These are phyloP conservation scores for Euphrasia confusa DNA, from an alignment of 257 asterid species.

Conservation along the genomic window DNA sequence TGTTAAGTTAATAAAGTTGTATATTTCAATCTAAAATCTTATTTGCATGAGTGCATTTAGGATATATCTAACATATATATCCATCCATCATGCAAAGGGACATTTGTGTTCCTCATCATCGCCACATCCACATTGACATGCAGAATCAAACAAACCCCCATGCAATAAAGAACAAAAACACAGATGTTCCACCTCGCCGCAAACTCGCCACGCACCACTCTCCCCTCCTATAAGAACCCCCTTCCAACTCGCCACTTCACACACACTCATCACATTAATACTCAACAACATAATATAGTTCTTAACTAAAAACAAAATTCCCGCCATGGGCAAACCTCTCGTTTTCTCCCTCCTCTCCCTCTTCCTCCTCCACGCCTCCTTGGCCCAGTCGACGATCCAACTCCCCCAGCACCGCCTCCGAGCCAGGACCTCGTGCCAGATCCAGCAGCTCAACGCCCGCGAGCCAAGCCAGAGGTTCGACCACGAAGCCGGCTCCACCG, in stretches of 20 bases:
- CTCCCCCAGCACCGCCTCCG: constrained; percentile 42
- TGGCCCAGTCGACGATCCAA: constrained; percentile 33
- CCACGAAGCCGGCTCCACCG: constrained; percentile 43
- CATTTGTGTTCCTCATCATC: too few species aligned
- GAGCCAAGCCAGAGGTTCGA: constrained; percentile 26
- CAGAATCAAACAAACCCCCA: constrained; percentile 25
- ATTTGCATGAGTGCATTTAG: too few species aligned
- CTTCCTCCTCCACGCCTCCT: constrained; percentile 21
- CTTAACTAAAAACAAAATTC: neutral
- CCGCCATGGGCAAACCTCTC: constrained; percentile 25
- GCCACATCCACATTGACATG: constrained; percentile 8
- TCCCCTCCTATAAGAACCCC: constrained; percentile 26
- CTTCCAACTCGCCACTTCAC: constrained; percentile 35
- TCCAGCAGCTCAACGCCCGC: constrained; percentile 43
- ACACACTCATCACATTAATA: neutral
- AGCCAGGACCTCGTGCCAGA: constrained; percentile 39
- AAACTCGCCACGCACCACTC: neutral
- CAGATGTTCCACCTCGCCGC: constrained; percentile 29
- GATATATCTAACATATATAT: too few species aligned
- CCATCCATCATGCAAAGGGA: neutral
- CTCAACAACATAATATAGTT: too few species aligned
- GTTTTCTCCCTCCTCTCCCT: constrained; percentile 18
- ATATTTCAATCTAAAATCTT: too few species aligned
- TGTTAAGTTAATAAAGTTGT: too few species aligned
- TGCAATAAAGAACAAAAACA: constrained; percentile 23